Percentiles rank a stretch among this genome's conserved stretches.
These are phyloP conservation scores for Pezicula radicicola DNA, from an alignment of 2,329 filamentous ascomycete species.

Conservation along the genomic window DNA sequence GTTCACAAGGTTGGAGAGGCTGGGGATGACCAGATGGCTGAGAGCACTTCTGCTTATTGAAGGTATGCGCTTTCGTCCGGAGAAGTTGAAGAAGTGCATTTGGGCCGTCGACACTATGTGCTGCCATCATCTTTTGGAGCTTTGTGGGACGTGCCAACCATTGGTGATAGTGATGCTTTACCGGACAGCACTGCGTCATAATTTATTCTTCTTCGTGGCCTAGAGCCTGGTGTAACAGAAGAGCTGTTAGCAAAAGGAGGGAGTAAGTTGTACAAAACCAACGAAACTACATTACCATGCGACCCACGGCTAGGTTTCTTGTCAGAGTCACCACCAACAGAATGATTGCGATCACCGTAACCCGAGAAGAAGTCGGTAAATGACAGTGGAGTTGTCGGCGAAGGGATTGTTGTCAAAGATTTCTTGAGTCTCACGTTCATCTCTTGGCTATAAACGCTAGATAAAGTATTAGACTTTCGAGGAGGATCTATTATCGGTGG, in stretches of 20 bases:
- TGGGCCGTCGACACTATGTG: conserved; percentile 83
- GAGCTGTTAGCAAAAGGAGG: conserved; percentile 70
- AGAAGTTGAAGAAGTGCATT: conserved; percentile 80
- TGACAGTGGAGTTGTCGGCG: conserved; percentile 41
- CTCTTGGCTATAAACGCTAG: conserved; percentile 52
- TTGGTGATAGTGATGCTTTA: conserved; percentile 51
- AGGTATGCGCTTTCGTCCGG: conserved; percentile 27
- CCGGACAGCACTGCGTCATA: conserved; percentile 56
- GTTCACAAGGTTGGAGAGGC: conserved; percentile 21
- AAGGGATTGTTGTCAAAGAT: conserved; percentile 39
- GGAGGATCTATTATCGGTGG: too few relatives aligned
- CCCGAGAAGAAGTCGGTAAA: conserved; percentile 39
- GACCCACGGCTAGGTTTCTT: conserved; percentile 9
- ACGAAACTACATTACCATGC: conserved; percentile 18
- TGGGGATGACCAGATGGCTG: conserved; percentile 23
- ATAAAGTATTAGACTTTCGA: conserved; percentile 31
- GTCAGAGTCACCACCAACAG: conserved; percentile 6
- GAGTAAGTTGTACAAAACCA: conserved; percentile 67
- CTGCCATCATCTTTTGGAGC: conserved; percentile 88
- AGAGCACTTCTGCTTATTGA: conserved; percentile 27
- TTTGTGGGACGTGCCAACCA: conserved; percentile 82
- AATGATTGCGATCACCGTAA: conserved; percentile 34
- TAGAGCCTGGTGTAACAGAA: conserved; percentile 70
- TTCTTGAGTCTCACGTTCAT: conserved; percentile 51
- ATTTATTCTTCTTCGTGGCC: conserved; percentile 70